A percentile compares a stretch with the other conserved stretches of the same genome.
Evolutionary conservation across 225 moss, liverwort and hornwort species (phyloP).

Genomic region (Polytrichum commune): DNA sequence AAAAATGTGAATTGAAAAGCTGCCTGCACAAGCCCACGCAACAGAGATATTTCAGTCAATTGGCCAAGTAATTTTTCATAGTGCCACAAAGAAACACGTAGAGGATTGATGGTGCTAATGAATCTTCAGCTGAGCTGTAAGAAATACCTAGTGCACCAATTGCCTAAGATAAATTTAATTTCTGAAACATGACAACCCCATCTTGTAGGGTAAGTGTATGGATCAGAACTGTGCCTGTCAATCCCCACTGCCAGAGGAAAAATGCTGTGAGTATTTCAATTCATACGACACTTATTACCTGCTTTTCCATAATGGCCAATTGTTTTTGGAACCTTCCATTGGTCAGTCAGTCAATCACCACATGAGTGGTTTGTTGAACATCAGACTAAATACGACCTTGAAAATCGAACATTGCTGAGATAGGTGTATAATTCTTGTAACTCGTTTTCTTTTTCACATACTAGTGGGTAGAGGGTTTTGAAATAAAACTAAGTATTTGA

Average conservation of each 20-base stretch:
- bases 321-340: background rate
- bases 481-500: no score
- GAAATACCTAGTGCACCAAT: background rate
- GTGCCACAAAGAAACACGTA: background rate
- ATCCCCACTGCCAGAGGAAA: background rate
- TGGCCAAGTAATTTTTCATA: slow-evolving; percentile 5
- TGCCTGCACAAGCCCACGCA: slow-evolving; percentile 36
- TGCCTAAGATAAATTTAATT: background rate
- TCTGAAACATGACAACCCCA: background rate
- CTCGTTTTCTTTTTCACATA: no score
- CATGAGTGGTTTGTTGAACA: background rate
- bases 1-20: slow-evolving; percentile 76
- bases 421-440: no score
- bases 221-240: no score
- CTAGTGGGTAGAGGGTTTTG: no score
- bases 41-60: slow-evolving; percentile 2
- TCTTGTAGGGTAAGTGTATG: no score
- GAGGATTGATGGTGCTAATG: no score
- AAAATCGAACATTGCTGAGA: no score
- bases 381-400: background rate
- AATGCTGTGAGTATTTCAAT: background rate
- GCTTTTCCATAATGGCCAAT: background rate
- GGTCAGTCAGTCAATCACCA: no score
- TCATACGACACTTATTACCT: no score
- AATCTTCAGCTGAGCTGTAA: no score